Evolutionary conservation across 169 alveolate genomes (phyloP), one percentile per base, ranked within the genome.

Genomic region (Theileria equi): DNA sequence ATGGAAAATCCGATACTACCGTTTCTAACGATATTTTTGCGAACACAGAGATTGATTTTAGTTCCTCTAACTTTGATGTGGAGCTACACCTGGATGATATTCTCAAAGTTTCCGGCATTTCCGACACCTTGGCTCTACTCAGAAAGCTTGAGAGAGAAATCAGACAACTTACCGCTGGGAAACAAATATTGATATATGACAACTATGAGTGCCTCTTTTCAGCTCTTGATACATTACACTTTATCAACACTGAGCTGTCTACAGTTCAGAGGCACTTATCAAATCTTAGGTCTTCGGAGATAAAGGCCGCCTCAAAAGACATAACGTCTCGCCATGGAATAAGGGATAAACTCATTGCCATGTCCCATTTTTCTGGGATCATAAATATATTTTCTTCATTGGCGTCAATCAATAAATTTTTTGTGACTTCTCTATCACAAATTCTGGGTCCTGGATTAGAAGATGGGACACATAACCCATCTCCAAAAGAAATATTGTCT

Each of bases 141-240:
- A 74, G 84, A 34, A 63, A 62, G 35, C 48, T 74, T 31, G 84
- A 74, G 38, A 57, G 84, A 17, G 84, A 74, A 44, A 69, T 59
- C 4, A 63, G 84, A 26, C 84, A 74, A 45, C 45, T 64, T 35
- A 74, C 84, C 23, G 84, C 84, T 4, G 84, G 84, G 28, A 74
- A 74, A 43, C 84, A 74, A 28, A 32, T 74, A 8, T 50, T 74
- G 8, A 64, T 74, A 34, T 74, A 74, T 43, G 84, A 74, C 49
- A 74, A 74, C 73, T 74, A 74, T 41, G 84, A 74, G 58, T 74
- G 84, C 44, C 80, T 74, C 26, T 74, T 74, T 52, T 47, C 84
- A n/a, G 62, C 84, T 4, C 79, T 74, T 13, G 84, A 74, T 52
- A 74, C 84, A 3, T 70, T 74, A 17, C 80, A 74, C 41, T 55